These are phyloP conservation scores for Bacidia gigantensis DNA, from an alignment of 495 filamentous ascomycete genomes.

Conservation along the genomic window DNA sequence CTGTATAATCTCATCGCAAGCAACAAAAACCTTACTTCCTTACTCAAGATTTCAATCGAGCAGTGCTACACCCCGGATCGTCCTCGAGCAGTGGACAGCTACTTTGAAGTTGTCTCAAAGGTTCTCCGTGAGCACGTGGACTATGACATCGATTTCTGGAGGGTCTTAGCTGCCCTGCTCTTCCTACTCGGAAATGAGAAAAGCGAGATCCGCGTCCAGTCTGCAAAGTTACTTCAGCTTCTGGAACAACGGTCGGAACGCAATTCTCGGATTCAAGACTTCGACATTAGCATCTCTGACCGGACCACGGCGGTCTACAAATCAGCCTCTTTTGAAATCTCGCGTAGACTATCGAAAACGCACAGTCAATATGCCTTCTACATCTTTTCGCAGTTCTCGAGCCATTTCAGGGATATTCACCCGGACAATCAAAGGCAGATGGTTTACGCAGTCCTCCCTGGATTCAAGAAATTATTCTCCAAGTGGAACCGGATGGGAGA, in stretches of 20 bases:
- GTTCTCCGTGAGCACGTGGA: conserved; percentile 68
- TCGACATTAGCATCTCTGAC: conserved; percentile 95
- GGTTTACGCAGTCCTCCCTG: conserved; percentile 83
- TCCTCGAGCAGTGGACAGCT: conserved; percentile 80
- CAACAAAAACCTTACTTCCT: conserved; percentile 69
- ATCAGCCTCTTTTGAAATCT: conserved; percentile 90
- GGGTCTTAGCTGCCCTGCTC: conserved; percentile 69
- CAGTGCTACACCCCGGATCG: conserved; percentile 70
- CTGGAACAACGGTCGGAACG: conserved; percentile 75
- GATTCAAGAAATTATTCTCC: conserved; percentile 87
- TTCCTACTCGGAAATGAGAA: conserved; percentile 86
- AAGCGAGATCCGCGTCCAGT: conserved; percentile 75
- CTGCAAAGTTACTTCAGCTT: conserved; percentile 66
- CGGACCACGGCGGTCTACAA: conserved; percentile 98
- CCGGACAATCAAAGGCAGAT: conserved; percentile 79
- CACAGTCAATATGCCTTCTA: conserved; percentile 81
- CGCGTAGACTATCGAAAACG: conserved; percentile 73
- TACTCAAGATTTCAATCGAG: conserved; percentile 76
- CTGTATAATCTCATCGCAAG: conserved; percentile 83
- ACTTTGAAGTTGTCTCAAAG: conserved; percentile 83
- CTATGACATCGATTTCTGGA: conserved; percentile 79
- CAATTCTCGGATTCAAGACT: conserved; percentile 84
- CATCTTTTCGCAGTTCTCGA: conserved; percentile 86
- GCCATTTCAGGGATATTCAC: conserved; percentile 74
- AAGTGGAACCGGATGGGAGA: conserved; percentile 63